A percentile compares a stretch with the other conserved stretches of the same genome.
Evolutionary conservation across 345 rosid genomes (phyloP).

Genomic region (Pistacia integerrima): DNA sequence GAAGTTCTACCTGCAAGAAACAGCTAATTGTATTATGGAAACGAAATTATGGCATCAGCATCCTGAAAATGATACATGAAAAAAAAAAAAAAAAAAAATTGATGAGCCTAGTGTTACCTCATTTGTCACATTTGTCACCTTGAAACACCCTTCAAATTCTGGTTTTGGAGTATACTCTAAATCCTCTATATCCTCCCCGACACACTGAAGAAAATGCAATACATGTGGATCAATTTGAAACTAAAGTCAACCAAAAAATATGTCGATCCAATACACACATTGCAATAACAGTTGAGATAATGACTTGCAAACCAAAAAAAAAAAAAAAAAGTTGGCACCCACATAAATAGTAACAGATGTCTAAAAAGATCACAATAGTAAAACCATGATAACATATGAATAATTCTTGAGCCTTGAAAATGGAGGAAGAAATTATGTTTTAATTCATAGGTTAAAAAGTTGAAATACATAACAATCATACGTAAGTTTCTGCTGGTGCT

Average conservation of each 20-base stretch:
- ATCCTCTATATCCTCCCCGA: slow-evolving; percentile 91
- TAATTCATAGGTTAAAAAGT: not conserved
- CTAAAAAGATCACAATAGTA: not conserved
- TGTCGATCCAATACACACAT: not conserved
- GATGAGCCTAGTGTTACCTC: slow-evolving; percentile 55
- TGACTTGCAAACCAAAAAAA: not conserved
- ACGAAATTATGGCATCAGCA: slow-evolving; percentile 1
- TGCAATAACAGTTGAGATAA: slow-evolving; percentile 9
- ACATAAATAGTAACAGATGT: not conserved
- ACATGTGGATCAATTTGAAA: not conserved
- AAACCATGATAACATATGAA: not conserved
- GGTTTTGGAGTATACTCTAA: slow-evolving; percentile 97
- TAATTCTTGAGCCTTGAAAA: not conserved
- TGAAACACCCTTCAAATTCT: slow-evolving; percentile 89
- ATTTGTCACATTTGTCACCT: slow-evolving; percentile 74
- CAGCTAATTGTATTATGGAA: slow-evolving; percentile 12
- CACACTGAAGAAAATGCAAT: slow-evolving; percentile 57
- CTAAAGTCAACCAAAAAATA: slow-evolving; percentile 6
- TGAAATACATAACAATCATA: not conserved
- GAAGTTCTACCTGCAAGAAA: slow-evolving; percentile 74
- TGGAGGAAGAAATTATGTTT: not conserved
- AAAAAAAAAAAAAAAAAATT: slow-evolving; percentile 6
- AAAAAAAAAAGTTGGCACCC: not conserved
- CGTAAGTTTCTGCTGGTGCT: not conserved
- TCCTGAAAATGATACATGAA: not conserved